Evolutionary conservation across 2,329 filamentous ascomycete genomes (phyloP).

Genomic region (Penicillium sp.): DNA sequence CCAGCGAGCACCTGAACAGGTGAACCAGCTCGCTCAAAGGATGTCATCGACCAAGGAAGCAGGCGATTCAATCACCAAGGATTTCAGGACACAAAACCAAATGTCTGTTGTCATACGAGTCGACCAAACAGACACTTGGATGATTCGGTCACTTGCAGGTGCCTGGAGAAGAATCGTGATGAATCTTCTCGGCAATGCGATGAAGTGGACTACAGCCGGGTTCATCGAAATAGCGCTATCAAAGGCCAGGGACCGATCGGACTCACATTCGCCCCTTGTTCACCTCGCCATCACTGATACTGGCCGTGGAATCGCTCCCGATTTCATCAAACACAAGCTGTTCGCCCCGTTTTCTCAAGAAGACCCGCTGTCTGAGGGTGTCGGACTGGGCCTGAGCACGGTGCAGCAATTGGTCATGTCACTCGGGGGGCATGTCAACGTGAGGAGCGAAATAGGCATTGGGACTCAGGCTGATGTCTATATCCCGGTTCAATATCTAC

Average conservation of each 20-base stretch:
- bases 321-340: slow-evolving; percentile 55
- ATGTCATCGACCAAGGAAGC: slow-evolving; percentile 39
- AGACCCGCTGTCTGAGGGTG: slow-evolving; percentile 56
- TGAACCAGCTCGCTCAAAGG: slow-evolving; percentile 13
- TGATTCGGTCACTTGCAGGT: slow-evolving; percentile 29
- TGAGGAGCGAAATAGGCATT: slow-evolving; percentile 41
- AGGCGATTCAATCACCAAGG: slow-evolving; percentile 18
- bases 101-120: slow-evolving; percentile 33
- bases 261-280: slow-evolving; percentile 18
- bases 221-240: slow-evolving; percentile 34
- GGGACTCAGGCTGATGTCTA: slow-evolving; percentile 29
- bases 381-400: slow-evolving; percentile 62
- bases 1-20: slow-evolving; percentile 20
- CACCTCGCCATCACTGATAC: slow-evolving; percentile 58
- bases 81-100: not conserved
- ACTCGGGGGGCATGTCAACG: slow-evolving; percentile 56
- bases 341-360: slow-evolving; percentile 62
- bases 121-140: slow-evolving; percentile 32
- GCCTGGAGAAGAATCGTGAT: slow-evolving; percentile 40
- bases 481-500: slow-evolving; percentile 24
- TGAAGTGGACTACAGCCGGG: slow-evolving; percentile 38
- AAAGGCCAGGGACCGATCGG: slow-evolving; percentile 11
- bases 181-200: slow-evolving; percentile 40
- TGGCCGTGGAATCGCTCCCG: slow-evolving; percentile 61
- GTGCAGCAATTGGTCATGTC: slow-evolving; percentile 58